phyloP scores from a whole-genome alignment of 257 asterid species.

The Solanum acaule region DNA sequence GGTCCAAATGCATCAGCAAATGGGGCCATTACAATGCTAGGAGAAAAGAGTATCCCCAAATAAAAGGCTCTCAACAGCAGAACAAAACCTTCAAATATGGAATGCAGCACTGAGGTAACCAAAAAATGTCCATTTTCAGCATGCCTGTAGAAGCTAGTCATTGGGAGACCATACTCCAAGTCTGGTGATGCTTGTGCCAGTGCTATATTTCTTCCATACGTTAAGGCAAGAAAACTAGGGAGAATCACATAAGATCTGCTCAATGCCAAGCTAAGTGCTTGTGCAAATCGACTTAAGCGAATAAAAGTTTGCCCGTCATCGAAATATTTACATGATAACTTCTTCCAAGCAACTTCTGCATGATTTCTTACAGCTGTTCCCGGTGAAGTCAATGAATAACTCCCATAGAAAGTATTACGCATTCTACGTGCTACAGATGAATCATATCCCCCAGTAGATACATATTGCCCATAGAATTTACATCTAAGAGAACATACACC shows the following conservation, averaged over 20 bases:
- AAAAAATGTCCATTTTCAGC: conserved; percentile 1
- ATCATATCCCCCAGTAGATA: background rate
- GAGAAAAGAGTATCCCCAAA: conserved; percentile 1
- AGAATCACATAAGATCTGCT: background rate
- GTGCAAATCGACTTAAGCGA: background rate
- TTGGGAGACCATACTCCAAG: background rate
- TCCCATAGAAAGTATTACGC: background rate
- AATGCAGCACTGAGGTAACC: background rate
- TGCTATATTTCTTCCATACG: background rate
- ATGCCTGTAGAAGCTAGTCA: background rate
- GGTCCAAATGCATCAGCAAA: conserved; percentile 5
- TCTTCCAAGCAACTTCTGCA: conserved; percentile 1
- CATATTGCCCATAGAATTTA: background rate
- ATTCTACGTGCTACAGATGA: background rate
- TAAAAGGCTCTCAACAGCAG: conserved; percentile 1
- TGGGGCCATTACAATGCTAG: background rate
- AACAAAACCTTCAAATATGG: background rate
- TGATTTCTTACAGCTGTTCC: background rate
- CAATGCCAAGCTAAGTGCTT: conserved; percentile 5
- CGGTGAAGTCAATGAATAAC: background rate
- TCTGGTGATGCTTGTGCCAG: background rate
- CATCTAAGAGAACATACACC: background rate
- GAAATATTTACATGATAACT: background rate
- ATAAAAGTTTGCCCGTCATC: background rate
- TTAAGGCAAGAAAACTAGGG: background rate